Percentiles rank a stretch among this genome's conserved stretches.
phyloP scores from a whole-genome alignment of 805 yeast species.

The Ogataea ganodermae region DNA sequence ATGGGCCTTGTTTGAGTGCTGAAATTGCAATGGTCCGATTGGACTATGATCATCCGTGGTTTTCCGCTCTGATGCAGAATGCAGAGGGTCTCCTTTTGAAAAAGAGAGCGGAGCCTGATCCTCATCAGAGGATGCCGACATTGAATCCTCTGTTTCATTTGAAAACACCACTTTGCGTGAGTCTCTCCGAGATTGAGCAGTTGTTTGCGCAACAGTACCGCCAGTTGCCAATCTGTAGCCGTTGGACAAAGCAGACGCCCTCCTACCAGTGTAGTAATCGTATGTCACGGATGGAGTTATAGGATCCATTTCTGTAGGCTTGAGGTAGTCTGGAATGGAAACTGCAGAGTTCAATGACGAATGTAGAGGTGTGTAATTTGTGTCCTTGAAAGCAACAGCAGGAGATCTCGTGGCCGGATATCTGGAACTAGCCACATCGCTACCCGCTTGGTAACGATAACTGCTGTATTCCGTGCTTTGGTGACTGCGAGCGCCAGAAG shows the following conservation, averaged over 20 bases:
- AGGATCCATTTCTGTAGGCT: conserved; percentile 26
- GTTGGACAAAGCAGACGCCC: conserved; percentile 12
- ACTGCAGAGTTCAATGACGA: conserved; percentile 26
- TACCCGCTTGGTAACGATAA: background rate
- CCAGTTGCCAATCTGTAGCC: conserved; percentile 1
- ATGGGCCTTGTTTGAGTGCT: background rate
- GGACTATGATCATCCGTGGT: background rate
- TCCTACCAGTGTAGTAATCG: conserved; percentile 14
- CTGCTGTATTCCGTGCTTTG: background rate
- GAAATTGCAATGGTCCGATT: background rate
- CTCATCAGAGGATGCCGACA: conserved; percentile 12
- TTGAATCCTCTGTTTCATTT: conserved; percentile 17
- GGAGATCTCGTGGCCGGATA: background rate
- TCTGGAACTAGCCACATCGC: conserved; percentile 2
- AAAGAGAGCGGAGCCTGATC: background rate
- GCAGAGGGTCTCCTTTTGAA: background rate
- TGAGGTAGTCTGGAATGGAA: conserved; percentile 29
- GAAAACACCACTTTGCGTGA: conserved; percentile 19
- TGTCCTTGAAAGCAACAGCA: conserved; percentile 14
- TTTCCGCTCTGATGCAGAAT: background rate
- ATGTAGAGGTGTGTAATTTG: conserved; percentile 17
- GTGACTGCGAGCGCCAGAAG: conserved; percentile 8
- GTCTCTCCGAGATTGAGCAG: conserved; percentile 13
- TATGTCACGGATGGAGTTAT: conserved; percentile 22
- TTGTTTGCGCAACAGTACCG: background rate